These are phyloP conservation scores for Termitomyces sp. DNA, from an alignment of 768 basidiomycete species.

Conservation along the genomic window DNA sequence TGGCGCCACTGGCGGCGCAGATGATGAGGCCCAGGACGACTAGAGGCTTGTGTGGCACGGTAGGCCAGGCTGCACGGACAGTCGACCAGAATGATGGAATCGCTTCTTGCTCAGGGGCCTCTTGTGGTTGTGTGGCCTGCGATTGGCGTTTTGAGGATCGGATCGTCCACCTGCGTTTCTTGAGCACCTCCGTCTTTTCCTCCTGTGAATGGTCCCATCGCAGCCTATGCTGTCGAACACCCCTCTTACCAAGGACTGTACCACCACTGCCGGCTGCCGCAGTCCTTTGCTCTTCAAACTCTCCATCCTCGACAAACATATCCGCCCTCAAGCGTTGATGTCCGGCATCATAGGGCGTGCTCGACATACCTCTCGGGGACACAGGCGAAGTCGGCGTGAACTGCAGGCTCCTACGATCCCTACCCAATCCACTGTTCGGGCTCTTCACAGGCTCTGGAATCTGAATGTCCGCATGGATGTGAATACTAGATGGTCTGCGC, in stretches of 20 bases:
- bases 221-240: constrained; percentile 13
- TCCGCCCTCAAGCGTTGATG: background rate
- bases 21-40: constrained; percentile 65
- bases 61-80: constrained; percentile 57
- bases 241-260: constrained; percentile 28
- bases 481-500: constrained; percentile 19
- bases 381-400: constrained; percentile 57
- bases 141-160: background rate
- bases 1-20: constrained; percentile 73
- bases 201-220: constrained; percentile 21
- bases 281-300: constrained; percentile 42
- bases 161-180: constrained; percentile 5
- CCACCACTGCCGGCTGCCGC: constrained; percentile 35
- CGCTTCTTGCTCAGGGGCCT: background rate
- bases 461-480: constrained; percentile 17
- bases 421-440: constrained; percentile 11
- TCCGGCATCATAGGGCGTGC: constrained; percentile 2
- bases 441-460: constrained; percentile 1
- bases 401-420: constrained; percentile 51
- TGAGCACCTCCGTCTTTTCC: background rate
- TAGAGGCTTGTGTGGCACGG: constrained; percentile 69
- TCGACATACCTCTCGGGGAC: constrained; percentile 19
- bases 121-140: background rate
- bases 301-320: constrained; percentile 17
- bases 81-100: constrained; percentile 41